Evolutionary conservation across 2,329 filamentous ascomycete species (phyloP), one percentile per base, ranked within the genome.

Genomic region (Fonsecaea erecta): DNA sequence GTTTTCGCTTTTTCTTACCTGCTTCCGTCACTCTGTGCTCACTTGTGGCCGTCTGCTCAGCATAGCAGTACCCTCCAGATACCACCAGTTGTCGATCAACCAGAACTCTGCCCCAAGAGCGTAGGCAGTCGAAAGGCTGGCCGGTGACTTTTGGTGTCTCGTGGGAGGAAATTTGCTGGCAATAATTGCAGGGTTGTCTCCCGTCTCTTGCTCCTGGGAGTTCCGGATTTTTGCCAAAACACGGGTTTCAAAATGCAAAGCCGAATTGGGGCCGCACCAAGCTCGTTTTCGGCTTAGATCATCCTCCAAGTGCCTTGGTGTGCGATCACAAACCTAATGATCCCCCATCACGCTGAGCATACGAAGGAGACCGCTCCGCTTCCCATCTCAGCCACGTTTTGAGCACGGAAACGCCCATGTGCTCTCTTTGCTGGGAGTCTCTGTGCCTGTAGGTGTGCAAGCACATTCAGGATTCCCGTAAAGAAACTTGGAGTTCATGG

Each of bases 201-300:
- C 14, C 21, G 9, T 14, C 21, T 24, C 43, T 48, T 21, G 2
- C 43, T 26, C 8, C 43, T 48, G 18, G 43, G 9, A 0, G 21
- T 24, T 24, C 18, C 43, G 43, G 43, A 26, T 24, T 48, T 48
- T 5, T 16, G 21, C 6, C 18, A 48, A 52, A 59, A n/a, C 18
- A 51, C 43, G 28, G 53, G 57, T 60, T 60, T 60, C 57, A 40
- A 40, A 60, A 52, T 32, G 21, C 63, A 68, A 60, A 62, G 58
- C 53, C 58, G 43, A 64, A 67, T 64, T 59, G 26, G 61, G 65
- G 62, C 62, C 58, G 46, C 65, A 67, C 65, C 65, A 67, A 59
- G 26, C 28, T 62, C 59, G 28, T 55, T 67, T 63, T 62, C 40
- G 53, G 62, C 52, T 63, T 68, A 68, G 65, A 46, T 55, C 48